Conservation (phyloP, 257 asterid genomes). For the Osmanthus fragrans region DNA sequence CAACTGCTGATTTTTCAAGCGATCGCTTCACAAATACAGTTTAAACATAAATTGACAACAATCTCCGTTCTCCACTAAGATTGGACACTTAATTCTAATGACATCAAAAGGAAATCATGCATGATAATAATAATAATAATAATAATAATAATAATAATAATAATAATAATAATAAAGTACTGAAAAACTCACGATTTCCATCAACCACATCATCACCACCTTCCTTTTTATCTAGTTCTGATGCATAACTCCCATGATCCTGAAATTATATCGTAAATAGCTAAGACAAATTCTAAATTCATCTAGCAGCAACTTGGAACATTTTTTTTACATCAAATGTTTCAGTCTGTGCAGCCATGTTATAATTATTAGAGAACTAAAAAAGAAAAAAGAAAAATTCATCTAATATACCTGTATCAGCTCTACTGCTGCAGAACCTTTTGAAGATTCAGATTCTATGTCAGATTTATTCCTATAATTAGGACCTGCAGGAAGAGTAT, state of each 20-base stretch:
- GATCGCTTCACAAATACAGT: neutral
- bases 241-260: constrained; percentile 40
- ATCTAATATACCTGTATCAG: constrained; percentile 33
- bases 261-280: constrained; percentile 26
- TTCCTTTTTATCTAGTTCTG: constrained; percentile 36
- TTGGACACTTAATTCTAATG: neutral
- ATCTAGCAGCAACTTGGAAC: constrained; percentile 7
- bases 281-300: neutral
- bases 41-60: neutral
- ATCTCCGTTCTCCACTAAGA: neutral
- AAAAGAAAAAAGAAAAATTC: neutral
- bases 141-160: neutral
- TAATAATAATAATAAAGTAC: constrained; percentile 1
- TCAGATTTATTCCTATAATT: constrained; percentile 38
- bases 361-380: neutral
- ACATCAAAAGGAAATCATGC: neutral
- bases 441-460: constrained; percentile 50
- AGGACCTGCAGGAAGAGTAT: constrained; percentile 41
- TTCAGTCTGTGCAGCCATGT: neutral
- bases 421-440: constrained; percentile 37
- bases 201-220: constrained; percentile 40
- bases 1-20: neutral
- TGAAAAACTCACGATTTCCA: constrained; percentile 54
- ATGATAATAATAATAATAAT: neutral
- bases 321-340: neutral